Evolutionary conservation across 208 protist genomes (phyloP), one percentile per base, ranked within the genome.

Genomic region (Naegleria fowleri): DNA sequence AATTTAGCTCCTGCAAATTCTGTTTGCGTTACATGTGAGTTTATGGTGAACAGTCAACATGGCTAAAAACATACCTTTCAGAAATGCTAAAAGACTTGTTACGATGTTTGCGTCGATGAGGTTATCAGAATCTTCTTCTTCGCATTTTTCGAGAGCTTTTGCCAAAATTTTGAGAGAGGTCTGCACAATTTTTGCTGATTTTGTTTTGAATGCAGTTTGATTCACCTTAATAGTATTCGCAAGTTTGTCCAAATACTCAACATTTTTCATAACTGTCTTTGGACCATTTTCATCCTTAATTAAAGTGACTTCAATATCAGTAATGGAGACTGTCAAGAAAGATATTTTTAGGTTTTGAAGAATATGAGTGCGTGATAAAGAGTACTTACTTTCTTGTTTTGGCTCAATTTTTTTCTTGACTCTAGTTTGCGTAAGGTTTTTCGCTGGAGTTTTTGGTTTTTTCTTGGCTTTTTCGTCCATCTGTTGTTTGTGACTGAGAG

Each of bases 1-100:
- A 86, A 86, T 33, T 86, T 86, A 33, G 39, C 33, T n/a, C 22
- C 16, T 48, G 39, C 40, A 48, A 86, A 86, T 86, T 86, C 83
- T 48, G 43, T 48, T 48, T 48, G 1, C 43, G n/a, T n/a, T n/a
- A n/a, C n/a, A n/a, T n/a, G n/a, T n/a, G n/a, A n/a, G n/a, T n/a
- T n/a, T n/a, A n/a, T n/a, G n/a, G n/a, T n/a, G n/a, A n/a, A n/a
- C n/a, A n/a, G n/a, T n/a, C n/a, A n/a, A 48, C 43, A 48, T 48
- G 1, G 43, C 7, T 7, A 48, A 9, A 9, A 48, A 48, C 43
- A 1, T 48, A 48, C 43, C 43, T 39, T 86, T 86, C 16, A 48
- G 29, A 48, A 86, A 48, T 40, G 15, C 29, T 39, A 86, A 48
- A 13, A 86, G 25, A n/a, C 16, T 48, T 6, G 9, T 43, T 6